phyloP scores from a whole-genome alignment of 2,329 filamentous ascomycete species.

The Thielaviopsis punctulata region DNA sequence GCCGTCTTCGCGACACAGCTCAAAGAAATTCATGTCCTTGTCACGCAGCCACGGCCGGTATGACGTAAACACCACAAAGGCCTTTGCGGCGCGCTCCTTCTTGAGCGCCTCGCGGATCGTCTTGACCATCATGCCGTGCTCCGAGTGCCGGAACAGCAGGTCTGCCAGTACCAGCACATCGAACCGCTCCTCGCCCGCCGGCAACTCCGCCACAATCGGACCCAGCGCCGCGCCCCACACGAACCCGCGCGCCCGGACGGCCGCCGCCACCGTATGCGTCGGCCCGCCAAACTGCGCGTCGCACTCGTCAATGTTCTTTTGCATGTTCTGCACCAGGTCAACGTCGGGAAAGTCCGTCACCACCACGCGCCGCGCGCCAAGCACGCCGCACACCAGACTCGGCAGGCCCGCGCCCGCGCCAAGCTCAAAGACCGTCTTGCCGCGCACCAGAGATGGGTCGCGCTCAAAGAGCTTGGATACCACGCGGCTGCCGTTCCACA shows the following conservation, averaged over 20 bases:
- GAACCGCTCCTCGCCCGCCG: slow-evolving; percentile 32
- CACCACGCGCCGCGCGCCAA: slow-evolving; percentile 54
- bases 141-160: slow-evolving; percentile 77
- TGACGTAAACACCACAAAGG: slow-evolving; percentile 84
- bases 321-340: slow-evolving; percentile 66
- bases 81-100: slow-evolving; percentile 35
- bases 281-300: slow-evolving; percentile 21
- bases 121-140: slow-evolving; percentile 61
- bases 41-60: slow-evolving; percentile 82
- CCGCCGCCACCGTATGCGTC: slow-evolving; percentile 18
- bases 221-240: slow-evolving; percentile 60
- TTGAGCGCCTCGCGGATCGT: slow-evolving; percentile 54
- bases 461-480: slow-evolving; percentile 64
- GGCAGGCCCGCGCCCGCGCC: slow-evolving; percentile 79
- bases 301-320: slow-evolving; percentile 52
- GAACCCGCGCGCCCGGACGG: slow-evolving; percentile 50
- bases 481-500: slow-evolving; percentile 80
- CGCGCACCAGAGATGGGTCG: slow-evolving; percentile 42
- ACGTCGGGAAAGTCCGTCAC: slow-evolving; percentile 80
- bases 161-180: slow-evolving; percentile 78
- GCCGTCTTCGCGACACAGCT: slow-evolving; percentile 50
- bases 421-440: slow-evolving; percentile 65
- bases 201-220: slow-evolving; percentile 40
- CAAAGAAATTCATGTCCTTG: slow-evolving; percentile 77
- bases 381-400: slow-evolving; percentile 56